Evolutionary conservation across 768 basidiomycete genomes (phyloP).

Genomic region (Lentinula sp.): DNA sequence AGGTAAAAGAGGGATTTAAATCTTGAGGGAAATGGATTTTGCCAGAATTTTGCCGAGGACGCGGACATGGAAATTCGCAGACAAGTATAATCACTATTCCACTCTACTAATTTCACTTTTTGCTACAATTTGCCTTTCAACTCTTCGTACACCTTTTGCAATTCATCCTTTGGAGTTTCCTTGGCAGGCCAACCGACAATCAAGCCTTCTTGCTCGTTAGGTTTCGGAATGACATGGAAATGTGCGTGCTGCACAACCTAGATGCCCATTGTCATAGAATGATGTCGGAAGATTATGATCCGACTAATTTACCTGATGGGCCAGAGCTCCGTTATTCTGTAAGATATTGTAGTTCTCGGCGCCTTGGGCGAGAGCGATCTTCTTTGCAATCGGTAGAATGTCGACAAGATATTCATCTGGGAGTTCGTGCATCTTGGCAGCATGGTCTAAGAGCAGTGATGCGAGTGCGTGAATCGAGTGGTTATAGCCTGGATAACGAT

Average conservation of each 20-base stretch:
- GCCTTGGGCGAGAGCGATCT: slow-evolving; percentile 74
- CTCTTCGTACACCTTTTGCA: slow-evolving; percentile 53
- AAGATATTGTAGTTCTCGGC: slow-evolving; percentile 83
- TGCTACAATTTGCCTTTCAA: slow-evolving; percentile 46
- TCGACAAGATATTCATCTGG: slow-evolving; percentile 83
- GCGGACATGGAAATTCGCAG: too few relatives aligned
- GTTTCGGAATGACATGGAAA: slow-evolving; percentile 94
- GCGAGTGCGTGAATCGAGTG: background rate
- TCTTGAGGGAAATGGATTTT: too few relatives aligned
- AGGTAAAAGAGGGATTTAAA: too few relatives aligned
- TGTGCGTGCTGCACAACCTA: slow-evolving; percentile 83
- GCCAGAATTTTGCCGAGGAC: too few relatives aligned
- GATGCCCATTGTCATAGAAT: background rate
- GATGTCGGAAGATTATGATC: background rate
- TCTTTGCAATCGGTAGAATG: slow-evolving; percentile 76
- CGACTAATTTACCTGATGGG: slow-evolving; percentile 30
- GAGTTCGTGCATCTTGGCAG: slow-evolving; percentile 78
- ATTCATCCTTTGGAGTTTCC: slow-evolving; percentile 53
- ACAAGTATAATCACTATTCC: background rate
- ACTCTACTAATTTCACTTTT: background rate
- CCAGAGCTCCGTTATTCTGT: slow-evolving; percentile 67
- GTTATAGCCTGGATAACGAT: background rate
- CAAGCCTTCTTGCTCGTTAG: slow-evolving; percentile 64
- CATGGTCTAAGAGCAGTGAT: slow-evolving; percentile 54
- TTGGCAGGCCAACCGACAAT: slow-evolving; percentile 76